Conservation (phyloP, 192 early-diverging fungal genomes). For the Gryganskiella cystojenkinii region DNA sequence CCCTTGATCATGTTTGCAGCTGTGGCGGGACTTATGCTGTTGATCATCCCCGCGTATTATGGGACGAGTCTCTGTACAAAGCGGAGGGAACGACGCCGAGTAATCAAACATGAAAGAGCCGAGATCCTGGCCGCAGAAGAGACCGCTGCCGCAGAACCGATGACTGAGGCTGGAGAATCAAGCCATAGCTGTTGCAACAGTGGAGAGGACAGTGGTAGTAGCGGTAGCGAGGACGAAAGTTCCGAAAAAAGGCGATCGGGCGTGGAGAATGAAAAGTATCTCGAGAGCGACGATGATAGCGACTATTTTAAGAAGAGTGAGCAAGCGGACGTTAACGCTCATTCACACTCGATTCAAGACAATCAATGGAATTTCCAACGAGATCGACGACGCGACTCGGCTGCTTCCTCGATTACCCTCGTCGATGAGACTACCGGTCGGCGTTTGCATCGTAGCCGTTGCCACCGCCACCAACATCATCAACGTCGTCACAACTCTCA, state of each 20-base stretch:
- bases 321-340: too few relatives aligned
- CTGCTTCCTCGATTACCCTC: slow-evolving; percentile 22
- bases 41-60: slow-evolving; percentile 33
- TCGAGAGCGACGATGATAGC: too few relatives aligned
- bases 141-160: too few relatives aligned
- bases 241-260: too few relatives aligned
- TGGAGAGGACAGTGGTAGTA: too few relatives aligned
- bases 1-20: slow-evolving; percentile 42
- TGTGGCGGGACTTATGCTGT: slow-evolving; percentile 31
- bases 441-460: neutral
- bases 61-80: slow-evolving; percentile 18
- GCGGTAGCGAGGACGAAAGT: too few relatives aligned
- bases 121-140: neutral
- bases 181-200: too few relatives aligned
- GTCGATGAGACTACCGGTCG: slow-evolving; percentile 6
- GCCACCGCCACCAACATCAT: neutral
- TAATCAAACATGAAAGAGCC: neutral
- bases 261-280: too few relatives aligned
- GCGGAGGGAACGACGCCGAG: neutral
- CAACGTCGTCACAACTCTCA: neutral
- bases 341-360: neutral
- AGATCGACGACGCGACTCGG: slow-evolving; percentile 4
- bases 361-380: neutral
- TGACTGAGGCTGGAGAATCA: neutral
- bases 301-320: too few relatives aligned